Percentiles rank a stretch among this genome's conserved stretches.
phyloP scores from a whole-genome alignment of 345 rosid species.

The Dipteronia sinensis region DNA sequence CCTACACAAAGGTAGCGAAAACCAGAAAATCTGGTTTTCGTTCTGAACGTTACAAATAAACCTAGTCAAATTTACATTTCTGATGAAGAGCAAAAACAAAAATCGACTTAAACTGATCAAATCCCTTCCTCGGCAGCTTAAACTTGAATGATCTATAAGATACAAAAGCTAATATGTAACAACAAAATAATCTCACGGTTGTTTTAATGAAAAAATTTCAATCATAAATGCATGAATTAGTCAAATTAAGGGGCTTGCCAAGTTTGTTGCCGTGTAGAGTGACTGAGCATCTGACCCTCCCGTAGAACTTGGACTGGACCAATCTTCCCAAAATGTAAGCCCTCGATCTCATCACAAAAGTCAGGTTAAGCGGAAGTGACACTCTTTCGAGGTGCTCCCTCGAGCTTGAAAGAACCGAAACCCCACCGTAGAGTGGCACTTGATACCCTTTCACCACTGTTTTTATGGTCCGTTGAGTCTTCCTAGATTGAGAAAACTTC shows the following conservation, averaged over 20 bases:
- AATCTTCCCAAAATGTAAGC: constrained; percentile 81
- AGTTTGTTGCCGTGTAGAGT: constrained; percentile 57
- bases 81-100: background rate
- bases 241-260: constrained; percentile 58
- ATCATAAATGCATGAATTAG: constrained; percentile 48
- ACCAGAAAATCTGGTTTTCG: background rate
- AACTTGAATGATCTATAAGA: background rate
- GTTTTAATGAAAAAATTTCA: constrained; percentile 17
- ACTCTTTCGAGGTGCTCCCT: constrained; percentile 38
- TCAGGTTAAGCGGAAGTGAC: constrained; percentile 72
- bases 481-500: constrained; percentile 71
- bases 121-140: background rate
- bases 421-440: constrained; percentile 82
- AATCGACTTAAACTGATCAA: background rate
- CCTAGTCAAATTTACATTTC: background rate
- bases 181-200: background rate
- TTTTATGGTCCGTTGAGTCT: constrained; percentile 42
- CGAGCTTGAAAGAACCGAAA: constrained; percentile 45
- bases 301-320: constrained; percentile 64
- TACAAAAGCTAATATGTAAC: background rate
- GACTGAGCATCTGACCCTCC: constrained; percentile 57
- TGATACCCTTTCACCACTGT: constrained; percentile 69
- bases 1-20: background rate
- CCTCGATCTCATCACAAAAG: constrained; percentile 69
- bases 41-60: background rate